Evolutionary conservation across 768 basidiomycete genomes (phyloP).

Genomic region (Stropharia rugosoannulata): DNA sequence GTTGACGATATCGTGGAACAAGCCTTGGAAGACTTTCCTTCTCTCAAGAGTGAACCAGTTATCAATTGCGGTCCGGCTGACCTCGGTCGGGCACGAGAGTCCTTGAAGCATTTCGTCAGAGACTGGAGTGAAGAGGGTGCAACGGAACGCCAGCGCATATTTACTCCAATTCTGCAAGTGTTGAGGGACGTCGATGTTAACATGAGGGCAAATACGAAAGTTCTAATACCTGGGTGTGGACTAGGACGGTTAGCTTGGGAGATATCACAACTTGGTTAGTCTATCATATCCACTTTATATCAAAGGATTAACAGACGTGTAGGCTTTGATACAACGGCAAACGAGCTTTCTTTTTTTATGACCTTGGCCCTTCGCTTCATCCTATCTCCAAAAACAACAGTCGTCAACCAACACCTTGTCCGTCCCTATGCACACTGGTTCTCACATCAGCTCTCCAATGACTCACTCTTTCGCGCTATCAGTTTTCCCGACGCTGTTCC

Average conservation of each 20-base stretch:
- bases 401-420: slow-evolving; percentile 45
- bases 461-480: slow-evolving; percentile 49
- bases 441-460: slow-evolving; percentile 59
- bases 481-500: slow-evolving; percentile 64
- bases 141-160: slow-evolving; percentile 52
- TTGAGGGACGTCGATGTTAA: slow-evolving; percentile 30
- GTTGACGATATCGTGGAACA: slow-evolving; percentile 39
- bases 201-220: slow-evolving; percentile 32
- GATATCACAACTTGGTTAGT: slow-evolving; percentile 55
- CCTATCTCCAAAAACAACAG: slow-evolving; percentile 42
- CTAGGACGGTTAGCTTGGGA: slow-evolving; percentile 70
- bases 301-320: background rate
- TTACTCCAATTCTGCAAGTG: slow-evolving; percentile 54
- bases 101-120: slow-evolving; percentile 67
- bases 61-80: slow-evolving; percentile 29
- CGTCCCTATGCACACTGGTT: slow-evolving; percentile 69
- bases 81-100: slow-evolving; percentile 51
- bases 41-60: slow-evolving; percentile 12
- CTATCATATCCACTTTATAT: background rate
- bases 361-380: slow-evolving; percentile 59
- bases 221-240: slow-evolving; percentile 66
- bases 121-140: slow-evolving; percentile 67
- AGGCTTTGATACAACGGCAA: slow-evolving; percentile 60
- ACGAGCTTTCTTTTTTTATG: slow-evolving; percentile 69
- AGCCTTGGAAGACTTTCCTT: slow-evolving; percentile 23